These are phyloP conservation scores for Bremia lactucae DNA, from an alignment of 352 stramenopile genomes.

Conservation along the genomic window DNA sequence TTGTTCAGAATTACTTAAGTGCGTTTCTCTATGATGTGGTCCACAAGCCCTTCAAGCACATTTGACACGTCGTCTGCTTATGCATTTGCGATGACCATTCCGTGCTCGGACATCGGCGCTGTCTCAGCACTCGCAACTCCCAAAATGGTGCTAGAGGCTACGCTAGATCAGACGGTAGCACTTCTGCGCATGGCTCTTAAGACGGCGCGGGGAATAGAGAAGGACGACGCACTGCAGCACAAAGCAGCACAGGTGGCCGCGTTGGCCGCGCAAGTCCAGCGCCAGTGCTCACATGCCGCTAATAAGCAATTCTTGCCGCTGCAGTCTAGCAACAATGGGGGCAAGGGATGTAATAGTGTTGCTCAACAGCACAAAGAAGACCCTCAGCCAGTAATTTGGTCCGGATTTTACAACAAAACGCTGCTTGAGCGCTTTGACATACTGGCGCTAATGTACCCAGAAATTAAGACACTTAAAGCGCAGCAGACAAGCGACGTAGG, in stretches of 20 bases:
- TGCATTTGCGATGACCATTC: slow-evolving; percentile 20
- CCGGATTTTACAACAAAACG: slow-evolving; percentile 86
- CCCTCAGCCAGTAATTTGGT: slow-evolving; percentile 72
- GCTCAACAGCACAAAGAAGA: slow-evolving; percentile 4
- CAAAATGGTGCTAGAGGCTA: slow-evolving; percentile 7
- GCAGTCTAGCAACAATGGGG: slow-evolving; percentile 27
- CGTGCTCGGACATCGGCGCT: slow-evolving; percentile 11
- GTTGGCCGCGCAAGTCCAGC: slow-evolving; percentile 20
- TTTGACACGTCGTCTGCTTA: no score
- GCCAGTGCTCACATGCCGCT: slow-evolving; percentile 1
- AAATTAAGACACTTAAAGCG: slow-evolving; percentile 36
- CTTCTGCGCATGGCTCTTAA: slow-evolving; percentile 23
- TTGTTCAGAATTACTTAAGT: no score
- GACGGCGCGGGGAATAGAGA: slow-evolving; percentile 1
- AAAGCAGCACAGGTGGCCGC: slow-evolving; percentile 13
- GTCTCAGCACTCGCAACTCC: slow-evolving; percentile 6
- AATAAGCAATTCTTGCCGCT: slow-evolving; percentile 43
- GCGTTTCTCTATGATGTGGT: no score
- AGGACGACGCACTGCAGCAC: slow-evolving; percentile 7
- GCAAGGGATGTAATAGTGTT: slow-evolving; percentile 17
- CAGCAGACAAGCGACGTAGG: slow-evolving; percentile 8
- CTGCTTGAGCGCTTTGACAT: slow-evolving; percentile 72
- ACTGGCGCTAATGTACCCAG: slow-evolving; percentile 78
- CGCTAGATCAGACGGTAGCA: slow-evolving; percentile 25
- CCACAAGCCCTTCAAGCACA: no score